Evolutionary conservation across 2,329 filamentous ascomycete species (phyloP).

Genomic region (Nothomitra cinnamomea): DNA sequence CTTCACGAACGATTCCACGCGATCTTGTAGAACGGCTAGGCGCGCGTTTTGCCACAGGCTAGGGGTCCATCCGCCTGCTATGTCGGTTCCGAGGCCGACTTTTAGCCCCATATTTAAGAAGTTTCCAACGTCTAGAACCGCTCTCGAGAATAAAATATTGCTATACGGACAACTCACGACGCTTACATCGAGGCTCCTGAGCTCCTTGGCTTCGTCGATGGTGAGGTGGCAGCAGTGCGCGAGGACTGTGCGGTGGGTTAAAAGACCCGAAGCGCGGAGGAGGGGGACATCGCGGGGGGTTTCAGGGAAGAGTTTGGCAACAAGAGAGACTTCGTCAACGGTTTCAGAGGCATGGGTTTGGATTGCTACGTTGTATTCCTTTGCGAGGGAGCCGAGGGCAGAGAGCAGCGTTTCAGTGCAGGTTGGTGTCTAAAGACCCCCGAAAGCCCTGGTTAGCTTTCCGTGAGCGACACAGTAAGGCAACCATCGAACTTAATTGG

Average conservation of each 20-base stretch:
- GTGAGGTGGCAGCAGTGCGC: slow-evolving; percentile 49
- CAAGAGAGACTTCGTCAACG: slow-evolving; percentile 39
- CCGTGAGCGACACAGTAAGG: background rate
- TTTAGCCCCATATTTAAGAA: too few species aligned
- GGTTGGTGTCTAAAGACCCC: slow-evolving; percentile 18
- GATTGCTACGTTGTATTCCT: slow-evolving; percentile 34
- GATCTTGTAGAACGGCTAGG: slow-evolving; percentile 23
- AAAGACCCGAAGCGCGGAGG: slow-evolving; percentile 37
- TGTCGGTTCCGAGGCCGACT: slow-evolving; percentile 50
- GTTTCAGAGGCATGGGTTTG: slow-evolving; percentile 55
- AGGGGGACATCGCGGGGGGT: slow-evolving; percentile 41
- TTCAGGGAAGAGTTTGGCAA: slow-evolving; percentile 35
- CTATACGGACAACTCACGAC: slow-evolving; percentile 47
- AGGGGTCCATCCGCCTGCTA: slow-evolving; percentile 43
- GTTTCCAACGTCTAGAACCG: slow-evolving; percentile 37
- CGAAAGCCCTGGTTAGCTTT: too few species aligned
- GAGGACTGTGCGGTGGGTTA: slow-evolving; percentile 39
- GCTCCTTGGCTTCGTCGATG: slow-evolving; percentile 33
- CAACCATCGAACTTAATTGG: background rate
- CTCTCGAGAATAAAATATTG: slow-evolving; percentile 49
- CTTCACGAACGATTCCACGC: slow-evolving; percentile 12
- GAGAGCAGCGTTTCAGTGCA: slow-evolving; percentile 37
- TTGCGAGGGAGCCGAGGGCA: slow-evolving; percentile 37
- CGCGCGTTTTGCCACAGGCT: slow-evolving; percentile 42
- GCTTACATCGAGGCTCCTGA: slow-evolving; percentile 34